Evolutionary conservation across 2,329 filamentous ascomycete species (phyloP).

Genomic region (Fusarium devonianum): DNA sequence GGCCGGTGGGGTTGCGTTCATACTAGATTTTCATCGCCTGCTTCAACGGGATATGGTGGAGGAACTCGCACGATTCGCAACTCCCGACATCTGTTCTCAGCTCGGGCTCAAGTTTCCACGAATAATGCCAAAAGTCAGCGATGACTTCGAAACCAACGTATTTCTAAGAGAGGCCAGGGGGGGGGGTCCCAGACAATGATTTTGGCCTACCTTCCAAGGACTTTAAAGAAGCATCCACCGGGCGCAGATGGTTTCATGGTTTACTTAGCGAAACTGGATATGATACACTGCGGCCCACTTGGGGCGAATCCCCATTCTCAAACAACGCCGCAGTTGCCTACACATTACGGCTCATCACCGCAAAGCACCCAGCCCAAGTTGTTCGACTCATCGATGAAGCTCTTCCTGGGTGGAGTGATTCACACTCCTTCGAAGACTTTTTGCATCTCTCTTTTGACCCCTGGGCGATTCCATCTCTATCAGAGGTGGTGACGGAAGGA

Average conservation of each 20-base stretch:
- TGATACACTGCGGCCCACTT: background rate
- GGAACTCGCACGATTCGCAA: conserved; percentile 1
- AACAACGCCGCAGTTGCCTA: background rate
- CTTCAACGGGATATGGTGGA: background rate
- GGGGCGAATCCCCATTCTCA: background rate
- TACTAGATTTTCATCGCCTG: background rate
- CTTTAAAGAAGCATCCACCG: too few species aligned
- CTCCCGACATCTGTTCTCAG: conserved; percentile 2
- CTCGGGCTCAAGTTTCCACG: background rate
- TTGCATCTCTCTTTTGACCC: background rate
- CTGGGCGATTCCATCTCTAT: conserved; percentile 1
- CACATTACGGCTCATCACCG: background rate
- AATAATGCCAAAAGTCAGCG: background rate
- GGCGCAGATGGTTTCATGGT: too few species aligned
- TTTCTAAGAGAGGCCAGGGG: too few species aligned
- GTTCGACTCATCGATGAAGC: background rate
- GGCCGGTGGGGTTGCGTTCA: background rate
- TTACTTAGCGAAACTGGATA: too few species aligned
- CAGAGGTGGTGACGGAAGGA: accelerated
- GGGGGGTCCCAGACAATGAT: too few species aligned
- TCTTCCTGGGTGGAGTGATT: background rate
- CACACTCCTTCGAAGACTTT: background rate
- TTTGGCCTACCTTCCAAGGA: too few species aligned
- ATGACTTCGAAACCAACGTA: accelerated
- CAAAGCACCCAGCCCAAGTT: background rate